These are phyloP conservation scores for Vitis amurensis DNA, from an alignment of 164 flowering plant species.

Conservation along the genomic window DNA sequence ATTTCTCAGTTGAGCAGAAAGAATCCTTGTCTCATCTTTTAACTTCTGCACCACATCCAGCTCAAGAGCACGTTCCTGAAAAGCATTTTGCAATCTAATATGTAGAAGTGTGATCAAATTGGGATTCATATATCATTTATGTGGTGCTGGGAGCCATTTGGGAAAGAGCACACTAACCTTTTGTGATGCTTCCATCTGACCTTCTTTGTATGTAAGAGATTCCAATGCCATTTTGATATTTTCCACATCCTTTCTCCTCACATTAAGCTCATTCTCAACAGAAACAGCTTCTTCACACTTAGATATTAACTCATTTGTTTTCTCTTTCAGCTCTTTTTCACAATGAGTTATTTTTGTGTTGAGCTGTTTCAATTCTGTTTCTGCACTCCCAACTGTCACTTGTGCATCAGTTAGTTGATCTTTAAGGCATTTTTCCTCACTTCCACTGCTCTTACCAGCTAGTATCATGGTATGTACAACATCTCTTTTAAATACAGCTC, in stretches of 20 bases:
- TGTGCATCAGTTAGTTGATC: slow-evolving; percentile 94
- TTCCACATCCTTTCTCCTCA: slow-evolving; percentile 65
- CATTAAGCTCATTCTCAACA: slow-evolving; percentile 69
- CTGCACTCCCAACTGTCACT: slow-evolving; percentile 82
- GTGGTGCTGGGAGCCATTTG: neutral
- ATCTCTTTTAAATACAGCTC: neutral
- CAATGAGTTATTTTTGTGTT: slow-evolving; percentile 72
- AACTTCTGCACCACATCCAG: slow-evolving; percentile 67
- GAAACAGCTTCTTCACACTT: slow-evolving; percentile 78
- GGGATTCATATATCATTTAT: neutral
- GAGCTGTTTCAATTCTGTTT: slow-evolving; percentile 83
- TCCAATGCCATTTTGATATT: slow-evolving; percentile 46
- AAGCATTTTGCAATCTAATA: too few relatives aligned
- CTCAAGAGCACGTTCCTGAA: slow-evolving; percentile 74
- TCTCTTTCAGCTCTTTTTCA: slow-evolving; percentile 85
- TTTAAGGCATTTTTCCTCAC: slow-evolving; percentile 95
- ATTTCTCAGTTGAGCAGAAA: slow-evolving; percentile 68
- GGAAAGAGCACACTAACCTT: slow-evolving; percentile 44
- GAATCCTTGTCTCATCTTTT: slow-evolving; percentile 63
- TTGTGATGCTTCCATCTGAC: slow-evolving; percentile 76
- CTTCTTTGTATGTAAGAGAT: slow-evolving; percentile 73
- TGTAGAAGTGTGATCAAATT: neutral
- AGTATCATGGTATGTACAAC: slow-evolving; percentile 30
- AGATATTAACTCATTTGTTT: slow-evolving; percentile 55
- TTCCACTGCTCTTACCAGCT: slow-evolving; percentile 92